Percentiles rank a stretch among this genome's conserved stretches.
phyloP scores from a whole-genome alignment of 164 flowering plant genomes.

The Vitis labrusca region DNA sequence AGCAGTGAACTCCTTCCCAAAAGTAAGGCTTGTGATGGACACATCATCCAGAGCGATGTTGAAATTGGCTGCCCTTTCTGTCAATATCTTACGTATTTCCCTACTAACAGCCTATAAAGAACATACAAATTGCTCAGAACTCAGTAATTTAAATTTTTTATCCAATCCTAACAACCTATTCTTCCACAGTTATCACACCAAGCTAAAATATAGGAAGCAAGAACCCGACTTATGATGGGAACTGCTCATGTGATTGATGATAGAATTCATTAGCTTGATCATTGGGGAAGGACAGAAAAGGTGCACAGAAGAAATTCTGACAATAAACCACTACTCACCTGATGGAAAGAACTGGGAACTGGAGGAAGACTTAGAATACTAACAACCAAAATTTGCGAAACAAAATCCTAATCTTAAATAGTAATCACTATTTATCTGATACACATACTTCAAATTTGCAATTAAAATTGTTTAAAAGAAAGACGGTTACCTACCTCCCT shows the following conservation, averaged over 20 bases:
- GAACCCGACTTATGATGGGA: background rate
- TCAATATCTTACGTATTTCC: constrained; percentile 42
- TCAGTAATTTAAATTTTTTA: background rate
- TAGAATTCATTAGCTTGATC: background rate
- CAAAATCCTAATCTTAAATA: background rate
- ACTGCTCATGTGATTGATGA: background rate
- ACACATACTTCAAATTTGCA: background rate
- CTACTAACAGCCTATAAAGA: constrained; percentile 30
- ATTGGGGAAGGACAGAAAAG: background rate
- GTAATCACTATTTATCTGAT: too few relatives aligned
- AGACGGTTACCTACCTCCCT: constrained; percentile 59
- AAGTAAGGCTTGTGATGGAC: constrained; percentile 59
- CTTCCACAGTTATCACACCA: background rate
- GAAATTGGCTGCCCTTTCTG: constrained; percentile 56
- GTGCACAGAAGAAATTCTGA: background rate
- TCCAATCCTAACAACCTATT: background rate
- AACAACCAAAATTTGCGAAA: background rate
- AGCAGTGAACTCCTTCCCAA: constrained; percentile 66
- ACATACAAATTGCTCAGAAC: background rate
- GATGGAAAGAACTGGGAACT: background rate
- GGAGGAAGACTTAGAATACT: background rate
- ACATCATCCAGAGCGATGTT: constrained; percentile 72
- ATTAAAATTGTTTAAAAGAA: background rate
- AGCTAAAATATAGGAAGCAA: background rate
- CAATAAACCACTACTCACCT: background rate